Conservation (phyloP, 495 filamentous ascomycete species). For the Trichocladium antarcticum region DNA sequence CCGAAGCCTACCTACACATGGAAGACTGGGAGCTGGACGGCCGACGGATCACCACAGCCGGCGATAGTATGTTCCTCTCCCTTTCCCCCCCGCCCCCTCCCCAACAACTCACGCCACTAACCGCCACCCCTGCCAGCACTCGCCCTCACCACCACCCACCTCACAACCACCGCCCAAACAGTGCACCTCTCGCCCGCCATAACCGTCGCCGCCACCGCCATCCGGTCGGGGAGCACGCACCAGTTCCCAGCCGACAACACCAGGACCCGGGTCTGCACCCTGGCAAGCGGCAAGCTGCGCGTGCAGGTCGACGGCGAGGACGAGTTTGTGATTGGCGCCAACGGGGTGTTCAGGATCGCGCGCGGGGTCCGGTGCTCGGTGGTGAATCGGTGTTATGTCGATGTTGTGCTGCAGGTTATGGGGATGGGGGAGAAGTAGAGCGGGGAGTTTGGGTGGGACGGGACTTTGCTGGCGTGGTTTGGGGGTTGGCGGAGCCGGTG, state of each 20-base stretch:
- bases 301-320: slow-evolving; percentile 18
- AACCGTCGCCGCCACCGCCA: slow-evolving; percentile 14
- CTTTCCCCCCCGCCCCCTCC: background rate
- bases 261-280: slow-evolving; percentile 19
- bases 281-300: slow-evolving; percentile 21
- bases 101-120: background rate
- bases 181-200: slow-evolving; percentile 15
- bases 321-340: slow-evolving; percentile 20
- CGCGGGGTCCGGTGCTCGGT: slow-evolving; percentile 15
- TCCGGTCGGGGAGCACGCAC: slow-evolving; percentile 20
- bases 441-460: background rate
- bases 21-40: slow-evolving; percentile 12
- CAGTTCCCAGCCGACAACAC: slow-evolving; percentile 2
- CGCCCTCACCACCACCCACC: slow-evolving; percentile 21
- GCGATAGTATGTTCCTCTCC: background rate
- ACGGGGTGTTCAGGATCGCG: slow-evolving; percentile 20
- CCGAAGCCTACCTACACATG: slow-evolving; percentile 1
- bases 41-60: background rate
- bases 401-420: slow-evolving; percentile 24
- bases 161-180: slow-evolving; percentile 16
- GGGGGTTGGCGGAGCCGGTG: too few species aligned
- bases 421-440: background rate
- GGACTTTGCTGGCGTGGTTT: too few species aligned
- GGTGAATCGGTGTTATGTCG: slow-evolving; percentile 20
- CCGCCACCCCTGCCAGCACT: slow-evolving; percentile 10